Conservation (phyloP, 2,329 filamentous ascomycete genomes). For the Colletotrichum shisoi region DNA sequence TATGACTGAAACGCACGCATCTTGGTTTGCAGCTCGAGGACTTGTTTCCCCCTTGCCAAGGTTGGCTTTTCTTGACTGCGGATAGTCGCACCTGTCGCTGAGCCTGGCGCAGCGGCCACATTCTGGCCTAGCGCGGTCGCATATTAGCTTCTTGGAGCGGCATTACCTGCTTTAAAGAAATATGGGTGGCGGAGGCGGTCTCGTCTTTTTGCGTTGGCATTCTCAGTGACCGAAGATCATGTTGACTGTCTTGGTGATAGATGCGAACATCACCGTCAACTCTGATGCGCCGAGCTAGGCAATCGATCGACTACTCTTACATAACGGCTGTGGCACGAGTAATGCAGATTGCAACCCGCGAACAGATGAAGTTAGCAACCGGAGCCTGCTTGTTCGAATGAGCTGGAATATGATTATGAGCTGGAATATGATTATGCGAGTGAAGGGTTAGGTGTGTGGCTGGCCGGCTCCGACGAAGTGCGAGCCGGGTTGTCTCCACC, state of each 20-base stretch:
- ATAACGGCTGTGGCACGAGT: not conserved
- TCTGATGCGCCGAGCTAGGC: too few species aligned
- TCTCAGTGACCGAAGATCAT: not conserved
- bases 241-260: not conserved
- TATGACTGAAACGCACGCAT: not conserved
- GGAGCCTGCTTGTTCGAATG: conserved; percentile 7
- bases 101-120: conserved; percentile 44
- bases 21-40: conserved; percentile 44
- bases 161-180: conserved; percentile 45
- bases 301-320: not conserved
- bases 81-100: conserved; percentile 43
- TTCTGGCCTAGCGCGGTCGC: conserved; percentile 43
- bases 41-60: conserved; percentile 41
- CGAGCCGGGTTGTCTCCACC: not conserved
- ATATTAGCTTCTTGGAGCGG: conserved; percentile 45
- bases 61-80: conserved; percentile 40
- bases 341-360: not conserved
- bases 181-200: not conserved
- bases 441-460: conserved; percentile 1
- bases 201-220: conserved; percentile 22
- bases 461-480: conserved; percentile 14
- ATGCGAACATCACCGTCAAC: not conserved
- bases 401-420: not conserved
- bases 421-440: not conserved
- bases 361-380: not conserved